phyloP scores from a whole-genome alignment of 2,329 filamentous ascomycete species.

The Verticillium isaacii region DNA sequence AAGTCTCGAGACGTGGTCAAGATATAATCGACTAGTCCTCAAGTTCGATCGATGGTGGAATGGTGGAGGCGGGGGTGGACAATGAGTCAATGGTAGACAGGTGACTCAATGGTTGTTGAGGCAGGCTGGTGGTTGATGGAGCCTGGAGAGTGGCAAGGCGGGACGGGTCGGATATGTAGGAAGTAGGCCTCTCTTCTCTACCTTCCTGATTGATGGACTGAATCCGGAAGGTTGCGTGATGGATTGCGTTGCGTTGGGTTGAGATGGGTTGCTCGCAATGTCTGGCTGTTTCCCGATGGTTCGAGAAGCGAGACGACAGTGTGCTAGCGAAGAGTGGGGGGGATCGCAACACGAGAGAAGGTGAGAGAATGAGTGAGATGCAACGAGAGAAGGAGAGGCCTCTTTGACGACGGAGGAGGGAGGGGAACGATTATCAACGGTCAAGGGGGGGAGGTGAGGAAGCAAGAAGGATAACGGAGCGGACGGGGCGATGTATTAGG shows the following conservation, averaged over 20 bases:
- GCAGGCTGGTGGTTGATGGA: constrained; percentile 6
- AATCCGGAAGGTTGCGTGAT: constrained; percentile 8
- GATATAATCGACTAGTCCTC: neutral
- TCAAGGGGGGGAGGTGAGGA: constrained; percentile 9
- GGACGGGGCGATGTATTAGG: constrained; percentile 6
- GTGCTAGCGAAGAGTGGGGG: neutral
- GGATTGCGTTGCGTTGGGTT: constrained; percentile 7
- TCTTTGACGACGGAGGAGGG: constrained; percentile 15
- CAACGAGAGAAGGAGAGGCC: constrained; percentile 3
- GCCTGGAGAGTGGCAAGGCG: neutral
- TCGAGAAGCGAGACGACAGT: neutral
- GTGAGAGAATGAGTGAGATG: neutral
- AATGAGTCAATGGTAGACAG: constrained; percentile 6
- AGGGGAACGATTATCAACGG: constrained; percentile 6
- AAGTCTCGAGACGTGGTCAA: constrained; percentile 5
- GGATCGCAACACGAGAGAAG: neutral
- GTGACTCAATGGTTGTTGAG: constrained; percentile 10
- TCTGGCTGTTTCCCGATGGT: constrained; percentile 1
- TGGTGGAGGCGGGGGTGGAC: neutral
- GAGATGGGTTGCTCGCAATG: neutral
- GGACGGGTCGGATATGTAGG: neutral
- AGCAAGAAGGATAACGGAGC: constrained; percentile 13
- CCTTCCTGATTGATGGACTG: constrained; percentile 10
- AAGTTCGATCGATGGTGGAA: neutral
- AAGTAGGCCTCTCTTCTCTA: constrained; percentile 11